phyloP scores from a whole-genome alignment of 2,329 filamentous ascomycete genomes.

The Dryadomyces quercus-mongolicae region DNA sequence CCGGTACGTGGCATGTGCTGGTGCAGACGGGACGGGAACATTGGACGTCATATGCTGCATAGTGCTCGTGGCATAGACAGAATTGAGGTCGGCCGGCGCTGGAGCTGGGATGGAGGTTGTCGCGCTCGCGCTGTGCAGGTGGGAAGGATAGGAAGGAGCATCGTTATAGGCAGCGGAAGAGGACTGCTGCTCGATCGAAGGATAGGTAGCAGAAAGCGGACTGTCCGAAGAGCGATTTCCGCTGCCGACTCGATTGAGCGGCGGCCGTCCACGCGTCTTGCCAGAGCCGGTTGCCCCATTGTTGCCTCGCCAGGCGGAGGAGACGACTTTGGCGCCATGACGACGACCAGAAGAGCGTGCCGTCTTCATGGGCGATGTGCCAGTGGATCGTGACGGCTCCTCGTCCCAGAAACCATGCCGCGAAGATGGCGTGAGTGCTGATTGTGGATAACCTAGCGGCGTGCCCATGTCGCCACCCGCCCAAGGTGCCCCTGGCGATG shows the following conservation, averaged over 20 bases:
- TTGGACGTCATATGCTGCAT: neutral
- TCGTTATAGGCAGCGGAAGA: neutral
- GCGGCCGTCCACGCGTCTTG: conserved; percentile 69
- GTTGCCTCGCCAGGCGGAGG: conserved; percentile 74
- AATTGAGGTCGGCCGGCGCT: too few relatives aligned
- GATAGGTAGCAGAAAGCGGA: neutral
- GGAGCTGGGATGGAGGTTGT: too few relatives aligned
- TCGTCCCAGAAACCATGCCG: conserved; percentile 43
- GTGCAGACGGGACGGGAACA: neutral
- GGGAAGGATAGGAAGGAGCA: neutral
- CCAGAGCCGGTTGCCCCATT: conserved; percentile 48
- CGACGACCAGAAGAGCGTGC: conserved; percentile 41
- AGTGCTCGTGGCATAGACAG: too few relatives aligned
- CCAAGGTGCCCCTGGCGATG: conserved; percentile 30
- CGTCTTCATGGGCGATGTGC: conserved; percentile 41
- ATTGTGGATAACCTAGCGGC: conserved; percentile 61
- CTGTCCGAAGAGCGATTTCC: neutral
- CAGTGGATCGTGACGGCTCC: conserved; percentile 64
- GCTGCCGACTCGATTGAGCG: conserved; percentile 43
- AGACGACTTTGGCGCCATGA: conserved; percentile 74
- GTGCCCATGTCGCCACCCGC: conserved; percentile 39
- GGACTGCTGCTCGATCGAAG: too few relatives aligned
- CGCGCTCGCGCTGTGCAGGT: neutral
- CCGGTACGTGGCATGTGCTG: neutral
- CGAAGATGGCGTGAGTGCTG: conserved; percentile 60